A percentile compares a stretch with the other conserved stretches of the same genome.
Evolutionary conservation across 331 rosid genomes (phyloP).

Genomic region (Malus hybrid): DNA sequence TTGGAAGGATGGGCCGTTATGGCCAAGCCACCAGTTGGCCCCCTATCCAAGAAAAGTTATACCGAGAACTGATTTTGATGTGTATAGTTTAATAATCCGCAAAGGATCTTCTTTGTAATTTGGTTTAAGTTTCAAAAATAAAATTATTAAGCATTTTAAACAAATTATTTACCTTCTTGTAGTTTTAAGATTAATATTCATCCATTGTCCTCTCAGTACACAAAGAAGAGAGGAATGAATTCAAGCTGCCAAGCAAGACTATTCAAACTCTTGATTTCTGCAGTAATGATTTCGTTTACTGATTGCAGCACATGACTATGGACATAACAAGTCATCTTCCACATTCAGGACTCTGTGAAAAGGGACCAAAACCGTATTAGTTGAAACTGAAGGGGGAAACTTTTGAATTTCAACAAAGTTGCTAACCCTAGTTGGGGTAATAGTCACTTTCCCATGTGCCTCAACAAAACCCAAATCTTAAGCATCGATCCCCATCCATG

Average conservation of each 20-base stretch:
- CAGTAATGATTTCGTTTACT: slow-evolving; percentile 13
- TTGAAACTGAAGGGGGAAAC: slow-evolving; percentile 31
- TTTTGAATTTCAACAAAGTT: slow-evolving; percentile 27
- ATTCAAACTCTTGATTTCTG: neutral
- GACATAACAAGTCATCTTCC: slow-evolving; percentile 13
- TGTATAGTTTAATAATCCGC: no score
- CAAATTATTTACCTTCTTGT: no score
- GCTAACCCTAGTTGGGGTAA: slow-evolving; percentile 15
- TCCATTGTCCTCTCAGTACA: neutral
- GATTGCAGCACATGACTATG: slow-evolving; percentile 15
- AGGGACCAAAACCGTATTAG: neutral
- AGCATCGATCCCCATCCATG: neutral
- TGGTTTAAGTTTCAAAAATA: no score
- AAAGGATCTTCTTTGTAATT: no score
- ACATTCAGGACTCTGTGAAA: neutral
- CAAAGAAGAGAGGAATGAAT: neutral
- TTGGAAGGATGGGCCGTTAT: fast-evolving
- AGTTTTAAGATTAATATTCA: neutral
- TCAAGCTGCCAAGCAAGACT: neutral
- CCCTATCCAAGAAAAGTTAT: no score
- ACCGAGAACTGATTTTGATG: no score
- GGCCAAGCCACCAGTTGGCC: no score
- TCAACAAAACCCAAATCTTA: neutral
- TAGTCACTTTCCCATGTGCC: slow-evolving; percentile 27
- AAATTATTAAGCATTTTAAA: no score